phyloP scores from a whole-genome alignment of 345 rosid genomes.

The Eucalyptus tenuipes region DNA sequence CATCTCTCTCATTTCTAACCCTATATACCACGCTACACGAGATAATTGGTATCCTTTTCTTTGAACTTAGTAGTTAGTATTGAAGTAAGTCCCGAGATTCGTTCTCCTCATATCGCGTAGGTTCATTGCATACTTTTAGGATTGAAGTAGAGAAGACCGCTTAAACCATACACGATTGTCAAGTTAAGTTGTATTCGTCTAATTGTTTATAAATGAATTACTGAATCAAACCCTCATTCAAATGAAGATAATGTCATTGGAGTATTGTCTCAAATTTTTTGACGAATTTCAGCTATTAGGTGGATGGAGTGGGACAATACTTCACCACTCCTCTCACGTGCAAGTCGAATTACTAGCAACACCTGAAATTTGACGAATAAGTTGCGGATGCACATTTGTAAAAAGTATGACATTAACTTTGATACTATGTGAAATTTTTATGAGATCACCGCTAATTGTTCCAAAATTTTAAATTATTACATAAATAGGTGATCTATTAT shows the following conservation, averaged over 20 bases:
- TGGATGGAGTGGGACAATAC: background rate
- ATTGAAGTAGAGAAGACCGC: background rate
- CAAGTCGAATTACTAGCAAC: background rate
- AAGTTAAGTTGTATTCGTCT: background rate
- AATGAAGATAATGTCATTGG: no score
- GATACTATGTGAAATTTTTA: background rate
- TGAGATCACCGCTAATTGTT: rapidly evolving
- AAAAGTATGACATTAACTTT: background rate
- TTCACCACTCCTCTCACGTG: background rate
- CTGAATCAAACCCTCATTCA: background rate
- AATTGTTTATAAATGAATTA: background rate
- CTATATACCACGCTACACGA: background rate
- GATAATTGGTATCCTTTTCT: background rate
- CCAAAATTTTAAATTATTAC: background rate
- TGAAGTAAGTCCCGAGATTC: background rate
- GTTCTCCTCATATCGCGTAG: no score
- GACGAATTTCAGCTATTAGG: background rate
- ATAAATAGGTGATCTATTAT: background rate
- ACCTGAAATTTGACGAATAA: no score
- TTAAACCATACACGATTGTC: background rate
- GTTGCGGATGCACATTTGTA: rapidly evolving
- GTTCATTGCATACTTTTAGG: background rate
- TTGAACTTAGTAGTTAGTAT: background rate
- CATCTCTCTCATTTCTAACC: background rate
- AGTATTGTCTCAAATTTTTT: background rate